These are phyloP conservation scores for Collybia sordida DNA, from an alignment of 768 basidiomycete species.

Conservation along the genomic window DNA sequence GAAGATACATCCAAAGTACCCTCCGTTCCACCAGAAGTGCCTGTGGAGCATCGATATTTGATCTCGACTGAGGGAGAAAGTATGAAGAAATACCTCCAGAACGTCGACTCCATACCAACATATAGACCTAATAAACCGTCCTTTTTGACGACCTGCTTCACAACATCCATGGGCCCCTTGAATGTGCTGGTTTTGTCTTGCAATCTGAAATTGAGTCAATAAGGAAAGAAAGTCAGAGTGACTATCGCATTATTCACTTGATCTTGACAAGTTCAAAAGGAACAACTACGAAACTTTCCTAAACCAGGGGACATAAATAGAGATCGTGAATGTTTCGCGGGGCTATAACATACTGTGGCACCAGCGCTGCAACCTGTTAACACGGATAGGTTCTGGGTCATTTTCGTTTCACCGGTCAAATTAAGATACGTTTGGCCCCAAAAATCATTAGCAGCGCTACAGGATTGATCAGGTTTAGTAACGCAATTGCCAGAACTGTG, in stretches of 20 bases:
- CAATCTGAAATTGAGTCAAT: conserved; percentile 42
- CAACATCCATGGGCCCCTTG: conserved; percentile 89
- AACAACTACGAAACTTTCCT: conserved; percentile 92
- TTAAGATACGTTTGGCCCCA: conserved; percentile 84
- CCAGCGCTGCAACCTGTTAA: conserved; percentile 93
- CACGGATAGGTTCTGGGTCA: conserved; percentile 87
- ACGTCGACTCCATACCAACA: conserved; percentile 94
- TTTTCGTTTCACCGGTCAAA: conserved; percentile 69
- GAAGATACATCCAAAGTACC: conserved; percentile 93
- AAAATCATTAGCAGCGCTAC: conserved; percentile 85
- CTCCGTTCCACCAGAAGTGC: conserved; percentile 91
- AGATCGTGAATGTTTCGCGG: neutral
- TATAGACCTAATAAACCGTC: conserved; percentile 87
- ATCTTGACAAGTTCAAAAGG: conserved; percentile 97
- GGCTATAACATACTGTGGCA: conserved; percentile 57
- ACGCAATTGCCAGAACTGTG: neutral
- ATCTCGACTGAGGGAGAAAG: neutral
- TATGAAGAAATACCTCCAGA: conserved; percentile 85
- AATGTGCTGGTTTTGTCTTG: conserved; percentile 93
- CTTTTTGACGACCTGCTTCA: conserved; percentile 73
- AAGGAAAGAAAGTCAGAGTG: too few relatives aligned
- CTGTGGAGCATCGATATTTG: conserved; percentile 31
- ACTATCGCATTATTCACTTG: conserved; percentile 41
- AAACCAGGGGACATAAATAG: neutral
- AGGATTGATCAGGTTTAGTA: conserved; percentile 5